Conservation (phyloP, 495 filamentous ascomycete species). For the Aspergillus conjunctus region DNA sequence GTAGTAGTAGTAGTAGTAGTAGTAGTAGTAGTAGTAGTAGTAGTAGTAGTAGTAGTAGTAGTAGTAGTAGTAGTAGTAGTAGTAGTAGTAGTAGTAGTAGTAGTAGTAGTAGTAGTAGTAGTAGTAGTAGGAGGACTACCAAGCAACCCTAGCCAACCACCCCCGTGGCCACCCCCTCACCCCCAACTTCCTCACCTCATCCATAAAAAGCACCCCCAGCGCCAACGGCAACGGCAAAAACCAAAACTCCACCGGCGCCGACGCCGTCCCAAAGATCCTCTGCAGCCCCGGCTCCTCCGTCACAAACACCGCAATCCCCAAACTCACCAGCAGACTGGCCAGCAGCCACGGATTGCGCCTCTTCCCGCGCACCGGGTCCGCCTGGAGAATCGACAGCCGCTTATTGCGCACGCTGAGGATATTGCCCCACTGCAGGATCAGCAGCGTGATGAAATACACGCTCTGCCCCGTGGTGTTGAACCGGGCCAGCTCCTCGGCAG, state of each 20-base stretch:
- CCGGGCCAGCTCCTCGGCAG: constrained; percentile 38
- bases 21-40: too few species aligned
- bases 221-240: constrained; percentile 52
- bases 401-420: constrained; percentile 53
- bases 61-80: too few species aligned
- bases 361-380: constrained; percentile 50
- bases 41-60: too few species aligned
- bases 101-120: too few species aligned
- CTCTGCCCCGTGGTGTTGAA: constrained; percentile 58
- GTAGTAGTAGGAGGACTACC: too few species aligned
- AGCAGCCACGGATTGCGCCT: constrained; percentile 55
- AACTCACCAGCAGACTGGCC: constrained; percentile 42
- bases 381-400: constrained; percentile 52
- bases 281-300: constrained; percentile 54
- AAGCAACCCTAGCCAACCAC: constrained; percentile 44
- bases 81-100: too few species aligned
- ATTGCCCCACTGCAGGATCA: constrained; percentile 58
- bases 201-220: constrained; percentile 50
- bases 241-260: constrained; percentile 54
- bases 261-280: constrained; percentile 47
- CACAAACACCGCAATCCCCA: constrained; percentile 55
- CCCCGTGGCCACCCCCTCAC: constrained; percentile 49
- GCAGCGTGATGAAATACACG: constrained; percentile 74
- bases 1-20: too few species aligned
- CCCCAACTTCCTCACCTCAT: constrained; percentile 51